Evolutionary conservation across 106 monocot genomes (phyloP), one percentile per base, ranked within the genome.

Genomic region (Dactylorhiza incarnata): DNA sequence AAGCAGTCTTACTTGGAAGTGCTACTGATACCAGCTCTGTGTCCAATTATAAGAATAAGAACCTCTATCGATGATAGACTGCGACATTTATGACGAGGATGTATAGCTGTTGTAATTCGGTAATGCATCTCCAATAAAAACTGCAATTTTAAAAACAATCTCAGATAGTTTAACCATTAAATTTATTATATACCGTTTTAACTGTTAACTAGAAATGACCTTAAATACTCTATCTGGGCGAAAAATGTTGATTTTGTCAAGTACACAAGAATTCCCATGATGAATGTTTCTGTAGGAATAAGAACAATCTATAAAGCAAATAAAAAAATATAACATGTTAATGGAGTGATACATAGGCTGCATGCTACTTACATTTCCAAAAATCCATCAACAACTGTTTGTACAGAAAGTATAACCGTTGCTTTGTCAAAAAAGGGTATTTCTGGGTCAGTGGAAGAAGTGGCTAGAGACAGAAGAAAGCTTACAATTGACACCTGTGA

Each of bases 201-300:
- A 45, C 49, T 22, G 66, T 5, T 17, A 23, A 50, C 9, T 20
- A 67, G 12, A 45, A 29, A 71, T 54, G 77, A 95, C 97, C 89
- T 89, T 91, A 78, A 99, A 99, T 69, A 94, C 91, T 74, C 97
- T 85, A 80, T 99, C 94, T 53, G 91, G 84, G 49, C 97, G 97
- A 51, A 99, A 91, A 73, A 99, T 78, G 26, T 94, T 89, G 76
- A 99, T 85, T 81, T 90, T 94, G 76, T 99, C 97, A 86, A 88
- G 77, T 58, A 91, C 69, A 26, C 67, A 76, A 71, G 16, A 43
- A 74, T 44, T 55, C 5, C 43, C 71, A 50, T 77, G 48, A 73
- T 65, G 58, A 14, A 75, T 74, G 81, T 86, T 87, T 79, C 96
- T 97, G 78, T 67, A 83, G 48, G 16, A 25, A 73, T 25, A 51